A percentile compares a stretch with the other conserved stretches of the same genome.
These are phyloP conservation scores for Aspergillus kassunensis DNA, from an alignment of 495 filamentous ascomycete species.

Conservation along the genomic window DNA sequence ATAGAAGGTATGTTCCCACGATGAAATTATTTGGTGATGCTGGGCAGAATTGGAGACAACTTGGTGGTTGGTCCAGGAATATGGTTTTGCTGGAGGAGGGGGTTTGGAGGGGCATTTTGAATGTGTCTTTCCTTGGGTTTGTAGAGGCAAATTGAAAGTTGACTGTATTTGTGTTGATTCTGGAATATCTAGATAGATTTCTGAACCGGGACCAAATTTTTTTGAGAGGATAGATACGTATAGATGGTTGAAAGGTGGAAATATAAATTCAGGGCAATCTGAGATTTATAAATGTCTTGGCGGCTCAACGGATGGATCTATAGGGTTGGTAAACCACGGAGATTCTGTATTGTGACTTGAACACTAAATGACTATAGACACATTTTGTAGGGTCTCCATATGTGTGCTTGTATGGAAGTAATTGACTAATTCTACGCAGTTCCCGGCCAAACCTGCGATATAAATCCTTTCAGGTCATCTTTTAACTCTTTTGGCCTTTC, in stretches of 20 bases:
- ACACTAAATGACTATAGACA: too few species aligned
- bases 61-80: constrained; percentile 61
- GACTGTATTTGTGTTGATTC: too few species aligned
- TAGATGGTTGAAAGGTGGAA: background rate
- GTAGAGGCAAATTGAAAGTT: too few species aligned
- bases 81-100: constrained; percentile 34
- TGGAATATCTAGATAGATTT: too few species aligned
- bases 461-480: constrained; percentile 55
- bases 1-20: constrained; percentile 81
- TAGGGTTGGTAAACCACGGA: background rate
- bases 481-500: constrained; percentile 35
- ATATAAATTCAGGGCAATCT: background rate
- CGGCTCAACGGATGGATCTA: background rate
- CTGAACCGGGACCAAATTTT: too few species aligned
- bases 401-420: background rate
- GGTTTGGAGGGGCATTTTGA: constrained; percentile 11
- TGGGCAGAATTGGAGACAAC: constrained; percentile 80
- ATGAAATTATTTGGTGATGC: constrained; percentile 62
- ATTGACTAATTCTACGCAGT: background rate
- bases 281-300: constrained; percentile 4
- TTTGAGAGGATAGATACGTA: background rate
- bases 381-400: background rate
- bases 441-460: constrained; percentile 36
- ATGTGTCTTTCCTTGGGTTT: too few species aligned
- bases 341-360: too few species aligned